phyloP scores from a whole-genome alignment of 2,329 filamentous ascomycete species.

The Pestalotiopsis sp. region DNA sequence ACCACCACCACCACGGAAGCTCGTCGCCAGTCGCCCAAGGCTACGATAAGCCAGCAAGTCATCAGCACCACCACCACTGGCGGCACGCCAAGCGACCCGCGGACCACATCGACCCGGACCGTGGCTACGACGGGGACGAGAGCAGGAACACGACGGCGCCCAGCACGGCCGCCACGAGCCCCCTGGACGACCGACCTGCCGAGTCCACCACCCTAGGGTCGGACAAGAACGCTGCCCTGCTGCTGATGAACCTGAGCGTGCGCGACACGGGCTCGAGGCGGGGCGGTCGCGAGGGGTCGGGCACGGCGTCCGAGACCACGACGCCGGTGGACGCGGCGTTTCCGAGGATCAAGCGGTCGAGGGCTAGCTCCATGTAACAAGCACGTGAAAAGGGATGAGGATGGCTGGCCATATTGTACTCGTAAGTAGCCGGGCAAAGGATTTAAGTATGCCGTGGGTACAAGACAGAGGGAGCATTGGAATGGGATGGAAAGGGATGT shows the following conservation, averaged over 20 bases:
- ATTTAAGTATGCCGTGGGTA: background rate
- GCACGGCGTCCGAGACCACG: slow-evolving; percentile 20
- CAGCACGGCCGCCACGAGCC: slow-evolving; percentile 11
- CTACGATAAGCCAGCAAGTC: background rate
- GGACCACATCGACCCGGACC: slow-evolving; percentile 29
- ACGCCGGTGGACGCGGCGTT: slow-evolving; percentile 28
- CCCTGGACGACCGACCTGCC: background rate
- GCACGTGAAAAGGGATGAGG: background rate
- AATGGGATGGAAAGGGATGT: background rate
- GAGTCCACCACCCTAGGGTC: slow-evolving; percentile 24
- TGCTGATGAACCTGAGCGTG: slow-evolving; percentile 51
- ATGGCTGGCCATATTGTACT: background rate
- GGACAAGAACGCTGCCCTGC: slow-evolving; percentile 49
- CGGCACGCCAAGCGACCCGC: slow-evolving; percentile 29
- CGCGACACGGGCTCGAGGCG: slow-evolving; percentile 29
- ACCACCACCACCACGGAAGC: slow-evolving; percentile 13
- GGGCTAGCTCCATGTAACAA: slow-evolving; percentile 42
- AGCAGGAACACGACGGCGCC: slow-evolving; percentile 13
- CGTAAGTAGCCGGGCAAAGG: background rate
- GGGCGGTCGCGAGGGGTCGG: slow-evolving; percentile 9
- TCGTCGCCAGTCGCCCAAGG: slow-evolving; percentile 2
- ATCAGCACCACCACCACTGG: slow-evolving; percentile 6
- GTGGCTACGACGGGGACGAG: slow-evolving; percentile 24
- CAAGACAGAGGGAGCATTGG: background rate
- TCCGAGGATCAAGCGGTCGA: slow-evolving; percentile 41